Percentiles rank a stretch among this genome's conserved stretches.
phyloP scores from a whole-genome alignment of 768 basidiomycete genomes.

The Lentinula lateritia region DNA sequence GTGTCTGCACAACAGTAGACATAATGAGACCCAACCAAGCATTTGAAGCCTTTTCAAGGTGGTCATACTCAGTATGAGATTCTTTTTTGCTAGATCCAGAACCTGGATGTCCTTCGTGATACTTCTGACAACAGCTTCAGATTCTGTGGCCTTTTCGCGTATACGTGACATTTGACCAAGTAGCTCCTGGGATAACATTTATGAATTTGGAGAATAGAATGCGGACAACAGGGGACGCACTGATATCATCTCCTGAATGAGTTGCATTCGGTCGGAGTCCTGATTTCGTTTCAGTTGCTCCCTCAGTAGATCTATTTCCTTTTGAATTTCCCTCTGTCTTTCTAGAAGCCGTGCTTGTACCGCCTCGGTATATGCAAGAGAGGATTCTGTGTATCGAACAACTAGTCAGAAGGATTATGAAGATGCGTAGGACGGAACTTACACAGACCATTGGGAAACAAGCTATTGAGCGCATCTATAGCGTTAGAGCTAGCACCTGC shows the following conservation, averaged over 20 bases:
- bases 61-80: slow-evolving; percentile 86
- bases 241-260: slow-evolving; percentile 94
- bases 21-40: slow-evolving; percentile 58
- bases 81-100: slow-evolving; percentile 90
- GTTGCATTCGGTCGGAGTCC: slow-evolving; percentile 83
- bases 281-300: slow-evolving; percentile 69
- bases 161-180: slow-evolving; percentile 95
- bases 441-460: slow-evolving; percentile 73
- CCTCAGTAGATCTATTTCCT: slow-evolving; percentile 66
- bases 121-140: slow-evolving; percentile 90
- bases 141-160: slow-evolving; percentile 94
- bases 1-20: neutral
- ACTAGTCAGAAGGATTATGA: neutral
- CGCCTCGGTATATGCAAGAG: slow-evolving; percentile 64
- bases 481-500: slow-evolving; percentile 56
- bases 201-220: slow-evolving; percentile 5
- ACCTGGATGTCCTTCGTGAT: slow-evolving; percentile 97
- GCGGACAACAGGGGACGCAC: slow-evolving; percentile 36
- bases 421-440: neutral
- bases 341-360: slow-evolving; percentile 66
- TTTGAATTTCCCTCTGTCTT: slow-evolving; percentile 63
- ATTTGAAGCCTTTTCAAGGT: slow-evolving; percentile 87
- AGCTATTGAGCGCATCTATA: slow-evolving; percentile 54
- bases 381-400: slow-evolving; percentile 49
- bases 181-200: slow-evolving; percentile 57